phyloP scores from a whole-genome alignment of 345 rosid species.

The Fremontodendron californicum region DNA sequence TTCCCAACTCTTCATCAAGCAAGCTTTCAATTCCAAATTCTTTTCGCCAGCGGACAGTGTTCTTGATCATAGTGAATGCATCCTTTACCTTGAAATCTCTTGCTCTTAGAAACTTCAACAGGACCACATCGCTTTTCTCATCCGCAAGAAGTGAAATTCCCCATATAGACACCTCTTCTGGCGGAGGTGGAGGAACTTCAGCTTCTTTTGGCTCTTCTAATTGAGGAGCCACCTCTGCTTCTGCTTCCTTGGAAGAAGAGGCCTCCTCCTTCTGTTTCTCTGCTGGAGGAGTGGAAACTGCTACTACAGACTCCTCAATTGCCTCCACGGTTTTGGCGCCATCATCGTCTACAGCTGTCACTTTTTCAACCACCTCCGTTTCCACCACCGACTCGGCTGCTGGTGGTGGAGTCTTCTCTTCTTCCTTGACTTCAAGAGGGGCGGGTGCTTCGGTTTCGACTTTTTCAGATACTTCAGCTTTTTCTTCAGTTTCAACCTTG shows the following conservation, averaged over 20 bases:
- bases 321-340: conserved; percentile 86
- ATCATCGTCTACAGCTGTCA: conserved; percentile 56
- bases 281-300: conserved; percentile 34
- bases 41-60: conserved; percentile 67
- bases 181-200: conserved; percentile 25
- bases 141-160: conserved; percentile 70
- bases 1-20: conserved; percentile 58
- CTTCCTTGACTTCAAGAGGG: conserved; percentile 25
- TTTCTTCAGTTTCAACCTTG: conserved; percentile 22
- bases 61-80: conserved; percentile 69
- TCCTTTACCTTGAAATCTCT: conserved; percentile 84
- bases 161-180: conserved; percentile 63
- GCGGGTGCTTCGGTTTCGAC: conserved; percentile 26
- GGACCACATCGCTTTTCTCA: conserved; percentile 69
- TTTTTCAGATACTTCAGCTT: conserved; percentile 7
- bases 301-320: conserved; percentile 72
- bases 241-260: conserved; percentile 12
- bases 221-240: conserved; percentile 5
- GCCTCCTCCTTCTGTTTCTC: conserved; percentile 14
- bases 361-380: conserved; percentile 35
- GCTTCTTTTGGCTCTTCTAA: conserved; percentile 24
- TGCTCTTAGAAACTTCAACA: conserved; percentile 72
- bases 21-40: conserved; percentile 56
- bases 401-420: conserved; percentile 18
- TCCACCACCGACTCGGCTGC: conserved; percentile 20